Percentiles rank a stretch among this genome's conserved stretches.
phyloP scores from a whole-genome alignment of 345 rosid genomes.

The Kernera saxatilis region DNA sequence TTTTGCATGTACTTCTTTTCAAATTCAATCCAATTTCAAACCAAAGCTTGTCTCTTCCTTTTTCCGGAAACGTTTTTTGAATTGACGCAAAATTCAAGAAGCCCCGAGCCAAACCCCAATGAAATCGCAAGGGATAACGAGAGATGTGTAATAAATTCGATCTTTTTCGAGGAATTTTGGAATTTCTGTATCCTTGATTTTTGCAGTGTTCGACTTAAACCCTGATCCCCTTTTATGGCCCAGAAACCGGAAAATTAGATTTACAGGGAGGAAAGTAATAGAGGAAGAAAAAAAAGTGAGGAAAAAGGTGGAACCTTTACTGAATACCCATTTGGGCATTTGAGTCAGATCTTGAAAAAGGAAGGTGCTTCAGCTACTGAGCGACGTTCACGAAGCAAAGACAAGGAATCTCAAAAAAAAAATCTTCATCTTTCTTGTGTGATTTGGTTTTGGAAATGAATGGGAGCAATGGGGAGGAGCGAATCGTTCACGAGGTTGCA shows the following conservation, averaged over 20 bases:
- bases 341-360: slow-evolving; percentile 20
- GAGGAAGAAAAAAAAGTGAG: background rate
- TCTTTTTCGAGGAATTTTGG: background rate
- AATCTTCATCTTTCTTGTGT: background rate
- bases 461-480: slow-evolving; percentile 41
- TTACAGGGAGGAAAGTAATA: background rate
- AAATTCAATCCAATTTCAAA: slow-evolving; percentile 15
- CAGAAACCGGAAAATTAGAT: slow-evolving; percentile 17
- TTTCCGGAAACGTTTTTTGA: slow-evolving; percentile 8
- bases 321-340: slow-evolving; percentile 10
- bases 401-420: background rate
- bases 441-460: slow-evolving; percentile 40
- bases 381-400: background rate
- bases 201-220: slow-evolving; percentile 17
- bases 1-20: slow-evolving; percentile 11
- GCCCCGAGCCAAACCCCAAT: background rate
- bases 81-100: background rate
- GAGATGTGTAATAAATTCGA: background rate
- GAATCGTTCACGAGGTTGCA: slow-evolving; percentile 56
- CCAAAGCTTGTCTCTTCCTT: slow-evolving; percentile 17
- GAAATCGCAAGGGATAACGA: background rate
- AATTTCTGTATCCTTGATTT: background rate
- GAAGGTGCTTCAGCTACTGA: slow-evolving; percentile 6
- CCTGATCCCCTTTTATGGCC: slow-evolving; percentile 25
- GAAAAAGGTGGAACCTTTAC: slow-evolving; percentile 15